Base-by-base conservation (phyloP, 805 yeast species). In the Zygosaccharomyces lentus region DNA sequence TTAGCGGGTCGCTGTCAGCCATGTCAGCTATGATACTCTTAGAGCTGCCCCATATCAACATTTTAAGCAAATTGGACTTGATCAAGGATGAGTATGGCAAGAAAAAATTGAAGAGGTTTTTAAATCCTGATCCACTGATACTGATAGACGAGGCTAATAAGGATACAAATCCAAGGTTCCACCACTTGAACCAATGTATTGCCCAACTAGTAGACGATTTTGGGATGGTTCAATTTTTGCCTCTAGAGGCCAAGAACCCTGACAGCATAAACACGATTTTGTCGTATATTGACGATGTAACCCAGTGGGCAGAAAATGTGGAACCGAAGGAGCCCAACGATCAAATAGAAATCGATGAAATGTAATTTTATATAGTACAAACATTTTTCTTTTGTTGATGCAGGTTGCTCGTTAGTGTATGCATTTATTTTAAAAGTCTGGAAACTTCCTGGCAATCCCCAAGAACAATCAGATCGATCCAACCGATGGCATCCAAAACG, bases 201-300 rank as follows among this genome's bases (percentile, higher is more conserved):
- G 96, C 97, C 0, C 81, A 84, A 52, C 71, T 93, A 54, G 95
- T 90, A 29, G 98, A 93, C 61, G 99, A 93, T 59, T 93, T 93
- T 64, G 99, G 99, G 6, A 93, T 93, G 99, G 97, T 93, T 2
- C 97, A 93, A 63, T 93, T 89, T 61, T 69, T 93, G 53, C 98
- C 99, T 0, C 73, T 93, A 52, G 95, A 89, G 60, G 80, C 87
- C 8, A 84, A 81, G 37, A 77, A 79, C 49, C 81, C 88, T 39
- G 87, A 82, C 35, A 78, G 88, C 39, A 83, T 93, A 17, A 79
- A 83, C 9, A 82, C 89, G 0, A 91, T 93, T 45, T 72, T 93
- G 54, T 84, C 95, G 60, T 89, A 89, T 63, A 86, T 93, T 17
- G 99, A 93, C 61, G 99, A 93, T 64, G 84, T 91, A 24, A 93